A percentile compares a stretch with the other conserved stretches of the same genome.
Evolutionary conservation across 257 asterid species (phyloP).

Genomic region (Scutellaria minor): DNA sequence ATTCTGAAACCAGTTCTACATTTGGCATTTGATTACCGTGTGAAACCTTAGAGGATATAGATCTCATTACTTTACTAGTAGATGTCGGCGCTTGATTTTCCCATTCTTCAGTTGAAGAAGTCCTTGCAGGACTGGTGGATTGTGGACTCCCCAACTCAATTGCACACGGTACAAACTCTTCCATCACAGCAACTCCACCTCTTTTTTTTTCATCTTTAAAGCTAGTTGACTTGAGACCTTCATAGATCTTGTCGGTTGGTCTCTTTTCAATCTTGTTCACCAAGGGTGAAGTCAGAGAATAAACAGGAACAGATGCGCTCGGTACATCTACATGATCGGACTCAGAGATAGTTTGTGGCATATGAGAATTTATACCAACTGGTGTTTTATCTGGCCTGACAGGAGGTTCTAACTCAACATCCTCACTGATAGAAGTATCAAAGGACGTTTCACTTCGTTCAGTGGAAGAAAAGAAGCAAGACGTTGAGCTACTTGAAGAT

Average conservation of each 20-base stretch:
- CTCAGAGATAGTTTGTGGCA: conserved; percentile 30
- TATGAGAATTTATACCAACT: conserved; percentile 34
- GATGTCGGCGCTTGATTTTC: conserved; percentile 37
- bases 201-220: conserved; percentile 38
- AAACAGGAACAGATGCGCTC: conserved; percentile 33
- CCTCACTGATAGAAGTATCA: conserved; percentile 45
- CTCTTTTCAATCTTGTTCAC: conserved; percentile 36
- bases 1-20: conserved; percentile 39
- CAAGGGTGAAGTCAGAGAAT: conserved; percentile 32
- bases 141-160: conserved; percentile 36
- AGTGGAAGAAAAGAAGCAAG: conserved; percentile 45
- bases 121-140: conserved; percentile 36
- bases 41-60: conserved; percentile 38
- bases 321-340: conserved; percentile 38
- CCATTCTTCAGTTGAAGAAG: conserved; percentile 33
- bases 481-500: conserved; percentile 47
- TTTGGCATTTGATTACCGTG: conserved; percentile 41
- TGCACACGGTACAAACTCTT: conserved; percentile 35
- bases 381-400: conserved; percentile 35
- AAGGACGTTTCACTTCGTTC: conserved; percentile 44
- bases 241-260: conserved; percentile 38
- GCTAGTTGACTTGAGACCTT: conserved; percentile 29
- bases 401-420: conserved; percentile 37
- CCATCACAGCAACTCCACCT: conserved; percentile 27
- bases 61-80: conserved; percentile 34